Conservation (phyloP, 768 basidiomycete species). For the Tulasnella sp. region DNA sequence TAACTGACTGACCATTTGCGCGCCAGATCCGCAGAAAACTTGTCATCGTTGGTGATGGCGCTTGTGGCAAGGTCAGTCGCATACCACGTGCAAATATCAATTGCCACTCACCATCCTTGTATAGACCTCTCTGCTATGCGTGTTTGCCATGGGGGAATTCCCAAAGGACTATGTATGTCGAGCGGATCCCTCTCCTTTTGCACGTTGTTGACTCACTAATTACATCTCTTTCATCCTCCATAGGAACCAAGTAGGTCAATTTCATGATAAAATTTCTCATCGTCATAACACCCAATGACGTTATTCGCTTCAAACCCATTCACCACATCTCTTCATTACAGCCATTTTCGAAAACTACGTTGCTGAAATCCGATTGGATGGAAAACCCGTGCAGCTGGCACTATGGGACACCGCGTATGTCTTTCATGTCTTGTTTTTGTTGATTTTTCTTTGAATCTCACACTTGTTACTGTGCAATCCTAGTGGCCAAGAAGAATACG, state of each 20-base stretch:
- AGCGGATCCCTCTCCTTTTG: not conserved
- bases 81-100: conserved; percentile 12
- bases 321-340: conserved; percentile 24
- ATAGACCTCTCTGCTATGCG: conserved; percentile 68
- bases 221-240: conserved; percentile 7
- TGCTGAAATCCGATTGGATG: conserved; percentile 93
- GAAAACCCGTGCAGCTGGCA: conserved; percentile 92
- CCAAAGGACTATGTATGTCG: conserved; percentile 84
- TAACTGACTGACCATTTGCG: too few species aligned
- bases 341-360: conserved; percentile 98
- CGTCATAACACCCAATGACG: too few species aligned
- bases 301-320: conserved; percentile 9
- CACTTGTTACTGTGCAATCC: conserved; percentile 4
- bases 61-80: conserved; percentile 65
- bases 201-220: not conserved
- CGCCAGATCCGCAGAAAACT: conserved; percentile 88
- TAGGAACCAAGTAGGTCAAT: conserved; percentile 46
- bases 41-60: conserved; percentile 96
- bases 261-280: conserved; percentile 18
- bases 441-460: not conserved
- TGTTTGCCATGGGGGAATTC: conserved; percentile 88
- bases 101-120: conserved; percentile 10
- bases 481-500: conserved; percentile 99
- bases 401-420: conserved; percentile 99
- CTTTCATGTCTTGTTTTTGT: not conserved